Evolutionary conservation across 345 rosid genomes (phyloP).

Genomic region (Tarenaya hassleriana): DNA sequence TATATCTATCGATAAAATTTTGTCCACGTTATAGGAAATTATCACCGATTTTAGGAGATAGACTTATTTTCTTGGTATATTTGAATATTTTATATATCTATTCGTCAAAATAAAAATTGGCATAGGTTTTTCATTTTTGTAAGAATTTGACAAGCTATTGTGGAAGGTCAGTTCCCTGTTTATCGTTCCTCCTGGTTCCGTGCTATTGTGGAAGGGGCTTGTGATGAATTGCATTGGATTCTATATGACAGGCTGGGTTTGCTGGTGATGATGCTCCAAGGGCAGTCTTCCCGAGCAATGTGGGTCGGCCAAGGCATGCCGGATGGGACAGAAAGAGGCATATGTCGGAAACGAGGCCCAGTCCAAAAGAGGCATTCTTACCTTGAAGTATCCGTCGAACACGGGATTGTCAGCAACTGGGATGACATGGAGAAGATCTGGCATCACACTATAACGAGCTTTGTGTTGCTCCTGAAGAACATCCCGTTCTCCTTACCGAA

Average conservation of each 20-base stretch:
- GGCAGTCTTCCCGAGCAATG: conserved; percentile 77
- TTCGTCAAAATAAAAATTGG: too few relatives aligned
- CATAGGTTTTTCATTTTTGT: too few relatives aligned
- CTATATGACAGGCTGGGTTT: conserved; percentile 56
- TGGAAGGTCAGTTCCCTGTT: conserved; percentile 32
- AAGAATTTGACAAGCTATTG: too few relatives aligned
- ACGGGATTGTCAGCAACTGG: conserved; percentile 84
- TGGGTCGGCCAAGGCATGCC: conserved; percentile 76
- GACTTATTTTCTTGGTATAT: too few relatives aligned
- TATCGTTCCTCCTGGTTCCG: neutral
- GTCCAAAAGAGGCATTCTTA: conserved; percentile 55
- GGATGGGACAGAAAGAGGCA: conserved; percentile 83
- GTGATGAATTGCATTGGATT: conserved; percentile 5
- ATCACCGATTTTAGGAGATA: too few relatives aligned
- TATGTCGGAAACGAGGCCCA: conserved; percentile 82
- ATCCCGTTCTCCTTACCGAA: conserved; percentile 63
- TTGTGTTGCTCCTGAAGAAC: conserved; percentile 81
- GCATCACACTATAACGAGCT: conserved; percentile 88
- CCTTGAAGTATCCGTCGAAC: conserved; percentile 64
- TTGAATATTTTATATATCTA: too few relatives aligned
- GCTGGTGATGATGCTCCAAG: conserved; percentile 88
- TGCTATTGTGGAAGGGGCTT: too few relatives aligned
- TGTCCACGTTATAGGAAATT: too few relatives aligned
- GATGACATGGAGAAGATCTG: conserved; percentile 92
- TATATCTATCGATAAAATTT: too few relatives aligned